Percentiles rank a stretch among this genome's conserved stretches.
These are phyloP conservation scores for Globomyces sp. DNA, from an alignment of 371 early-diverging fungal species.

Conservation along the genomic window DNA sequence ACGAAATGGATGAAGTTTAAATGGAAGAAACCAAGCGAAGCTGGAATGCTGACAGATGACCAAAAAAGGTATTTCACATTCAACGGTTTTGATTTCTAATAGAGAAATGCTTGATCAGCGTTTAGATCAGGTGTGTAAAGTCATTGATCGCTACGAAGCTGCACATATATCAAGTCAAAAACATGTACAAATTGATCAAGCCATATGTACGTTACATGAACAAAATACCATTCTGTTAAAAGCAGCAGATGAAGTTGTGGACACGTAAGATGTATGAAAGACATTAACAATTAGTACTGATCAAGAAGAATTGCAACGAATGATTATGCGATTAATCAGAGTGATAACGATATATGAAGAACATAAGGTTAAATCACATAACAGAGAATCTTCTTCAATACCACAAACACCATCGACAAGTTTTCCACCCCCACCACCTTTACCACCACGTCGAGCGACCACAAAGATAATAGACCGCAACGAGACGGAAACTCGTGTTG, in stretches of 20 bases:
- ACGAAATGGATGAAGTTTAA: conserved; percentile 51
- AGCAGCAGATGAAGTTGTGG: conserved; percentile 48
- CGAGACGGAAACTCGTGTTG: not conserved
- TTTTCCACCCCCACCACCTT: not conserved
- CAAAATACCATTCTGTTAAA: conserved; percentile 43
- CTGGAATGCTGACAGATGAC: conserved; percentile 46
- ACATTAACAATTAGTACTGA: conserved; percentile 23
- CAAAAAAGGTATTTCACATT: conserved; percentile 29
- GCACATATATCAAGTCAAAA: conserved; percentile 36
- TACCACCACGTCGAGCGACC: not conserved
- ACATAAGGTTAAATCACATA: conserved; percentile 14
- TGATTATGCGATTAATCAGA: conserved; percentile 37
- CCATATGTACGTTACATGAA: conserved; percentile 39
- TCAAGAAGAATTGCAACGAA: conserved; percentile 40
- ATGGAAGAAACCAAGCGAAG: conserved; percentile 40
- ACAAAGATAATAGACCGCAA: not conserved
- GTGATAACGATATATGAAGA: conserved; percentile 52
- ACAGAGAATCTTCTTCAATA: not conserved
- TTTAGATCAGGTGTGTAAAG: conserved; percentile 31
- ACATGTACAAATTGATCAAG: conserved; percentile 31
- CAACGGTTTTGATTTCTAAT: not conserved
- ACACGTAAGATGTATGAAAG: conserved; percentile 23
- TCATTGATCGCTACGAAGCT: conserved; percentile 38
- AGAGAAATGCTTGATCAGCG: conserved; percentile 41
- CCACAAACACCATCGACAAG: not conserved